Evolutionary conservation across 306 rosid genomes (phyloP).

Genomic region (Hylodesmum podocarpum): DNA sequence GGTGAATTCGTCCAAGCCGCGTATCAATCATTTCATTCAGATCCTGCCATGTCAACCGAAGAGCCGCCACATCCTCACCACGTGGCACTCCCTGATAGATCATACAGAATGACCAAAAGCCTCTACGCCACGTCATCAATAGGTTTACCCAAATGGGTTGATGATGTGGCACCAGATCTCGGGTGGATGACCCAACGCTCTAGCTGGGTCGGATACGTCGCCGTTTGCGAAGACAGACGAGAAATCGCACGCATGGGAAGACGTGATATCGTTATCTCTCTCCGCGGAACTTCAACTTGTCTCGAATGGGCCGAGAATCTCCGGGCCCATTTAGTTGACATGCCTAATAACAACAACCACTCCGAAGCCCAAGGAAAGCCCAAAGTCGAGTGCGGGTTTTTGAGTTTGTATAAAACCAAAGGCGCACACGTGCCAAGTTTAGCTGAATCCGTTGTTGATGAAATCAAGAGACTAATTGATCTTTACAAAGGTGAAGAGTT

Average conservation of each 20-base stretch:
- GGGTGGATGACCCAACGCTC: slow-evolving; percentile 99
- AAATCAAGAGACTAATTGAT: slow-evolving; percentile 51
- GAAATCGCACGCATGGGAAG: slow-evolving; percentile 85
- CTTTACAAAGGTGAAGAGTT: slow-evolving; percentile 63
- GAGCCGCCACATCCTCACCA: slow-evolving; percentile 49
- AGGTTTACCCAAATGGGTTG: slow-evolving; percentile 82
- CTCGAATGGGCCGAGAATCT: slow-evolving; percentile 92
- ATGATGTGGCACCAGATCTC: slow-evolving; percentile 79
- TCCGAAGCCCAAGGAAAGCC: slow-evolving; percentile 22
- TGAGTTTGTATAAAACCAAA: slow-evolving; percentile 64
- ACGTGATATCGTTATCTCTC: slow-evolving; percentile 79
- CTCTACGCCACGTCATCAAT: slow-evolving; percentile 88
- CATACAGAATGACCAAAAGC: slow-evolving; percentile 70
- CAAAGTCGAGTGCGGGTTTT: slow-evolving; percentile 80
- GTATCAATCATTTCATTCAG: slow-evolving; percentile 65
- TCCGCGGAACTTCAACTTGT: slow-evolving; percentile 93
- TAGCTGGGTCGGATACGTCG: slow-evolving; percentile 91
- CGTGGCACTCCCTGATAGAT: slow-evolving; percentile 54
- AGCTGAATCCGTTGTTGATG: slow-evolving; percentile 68
- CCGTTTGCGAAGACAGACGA: slow-evolving; percentile 75
- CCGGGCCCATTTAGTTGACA: slow-evolving; percentile 58
- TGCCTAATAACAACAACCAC: not conserved
- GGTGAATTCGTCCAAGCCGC: slow-evolving; percentile 94
- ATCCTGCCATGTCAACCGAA: slow-evolving; percentile 68
- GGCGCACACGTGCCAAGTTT: slow-evolving; percentile 80